phyloP scores from a whole-genome alignment of 495 filamentous ascomycete species.

The Letharia lupina region DNA sequence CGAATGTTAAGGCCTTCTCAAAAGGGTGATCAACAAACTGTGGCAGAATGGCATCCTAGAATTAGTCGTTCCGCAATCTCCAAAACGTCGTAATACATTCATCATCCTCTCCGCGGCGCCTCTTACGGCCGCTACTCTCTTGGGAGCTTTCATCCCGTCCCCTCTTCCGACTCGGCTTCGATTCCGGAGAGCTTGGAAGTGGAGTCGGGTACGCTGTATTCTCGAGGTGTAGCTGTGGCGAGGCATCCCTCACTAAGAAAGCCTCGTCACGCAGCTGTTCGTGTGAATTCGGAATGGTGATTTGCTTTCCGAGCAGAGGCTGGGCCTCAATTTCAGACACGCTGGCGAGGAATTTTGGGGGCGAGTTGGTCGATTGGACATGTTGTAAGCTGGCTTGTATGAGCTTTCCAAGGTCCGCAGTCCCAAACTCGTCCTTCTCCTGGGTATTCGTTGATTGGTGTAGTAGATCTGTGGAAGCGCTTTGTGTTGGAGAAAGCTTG shows the following conservation, averaged over 20 bases:
- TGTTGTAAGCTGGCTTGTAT: background rate
- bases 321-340: background rate
- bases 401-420: background rate
- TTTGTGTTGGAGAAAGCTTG: background rate
- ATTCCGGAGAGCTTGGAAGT: background rate
- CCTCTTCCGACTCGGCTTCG: background rate
- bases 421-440: background rate
- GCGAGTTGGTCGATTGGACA: background rate
- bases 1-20: background rate
- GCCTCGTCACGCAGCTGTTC: background rate
- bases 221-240: background rate
- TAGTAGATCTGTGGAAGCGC: background rate
- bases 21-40: background rate
- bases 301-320: background rate
- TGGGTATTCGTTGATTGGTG: background rate
- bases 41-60: background rate
- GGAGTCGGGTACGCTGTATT: background rate
- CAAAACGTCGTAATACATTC: background rate
- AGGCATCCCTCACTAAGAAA: background rate
- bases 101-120: background rate
- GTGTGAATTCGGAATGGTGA: background rate
- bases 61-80: background rate
- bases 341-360: background rate
- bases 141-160: background rate
- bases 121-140: background rate